phyloP scores from a whole-genome alignment of 1,284 basidiomycete genomes.

The Sporisorium iseilematis-ciliati region DNA sequence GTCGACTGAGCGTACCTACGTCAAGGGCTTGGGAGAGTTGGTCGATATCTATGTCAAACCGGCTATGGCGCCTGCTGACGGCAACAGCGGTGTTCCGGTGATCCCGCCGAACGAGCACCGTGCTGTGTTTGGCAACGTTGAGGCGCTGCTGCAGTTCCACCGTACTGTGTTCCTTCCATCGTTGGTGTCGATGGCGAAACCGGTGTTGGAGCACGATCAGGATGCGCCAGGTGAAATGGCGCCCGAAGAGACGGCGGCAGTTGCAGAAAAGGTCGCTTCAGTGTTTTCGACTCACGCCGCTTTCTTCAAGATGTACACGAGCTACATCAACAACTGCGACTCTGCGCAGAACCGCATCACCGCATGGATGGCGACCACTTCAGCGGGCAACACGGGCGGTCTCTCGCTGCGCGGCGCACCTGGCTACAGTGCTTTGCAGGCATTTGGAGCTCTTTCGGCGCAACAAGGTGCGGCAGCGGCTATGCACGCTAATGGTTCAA shows the following conservation, averaged over 20 bases:
- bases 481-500: conserved; percentile 10
- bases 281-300: conserved; percentile 76
- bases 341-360: conserved; percentile 49
- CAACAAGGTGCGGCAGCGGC: conserved; percentile 31
- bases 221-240: conserved; percentile 75
- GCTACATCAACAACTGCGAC: conserved; percentile 68
- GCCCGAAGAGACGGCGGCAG: conserved; percentile 79
- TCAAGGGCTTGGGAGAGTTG: conserved; percentile 89
- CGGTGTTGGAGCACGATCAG: conserved; percentile 28
- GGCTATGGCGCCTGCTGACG: conserved; percentile 76
- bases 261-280: conserved; percentile 85
- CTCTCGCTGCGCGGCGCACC: conserved; percentile 25
- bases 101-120: conserved; percentile 88
- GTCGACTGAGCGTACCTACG: conserved; percentile 94
- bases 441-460: conserved; percentile 27
- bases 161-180: conserved; percentile 90
- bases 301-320: conserved; percentile 68
- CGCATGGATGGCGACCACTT: conserved; percentile 42
- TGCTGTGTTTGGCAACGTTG: conserved; percentile 91
- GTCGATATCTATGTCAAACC: conserved; percentile 95
- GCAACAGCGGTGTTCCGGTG: conserved; percentile 76
- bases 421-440: conserved; percentile 25
- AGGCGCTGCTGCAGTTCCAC: conserved; percentile 91
- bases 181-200: conserved; percentile 76
- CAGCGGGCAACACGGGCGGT: conserved; percentile 46